phyloP scores from a whole-genome alignment of 2,329 filamentous ascomycete genomes.

The Myriosclerotinia duriaeana region DNA sequence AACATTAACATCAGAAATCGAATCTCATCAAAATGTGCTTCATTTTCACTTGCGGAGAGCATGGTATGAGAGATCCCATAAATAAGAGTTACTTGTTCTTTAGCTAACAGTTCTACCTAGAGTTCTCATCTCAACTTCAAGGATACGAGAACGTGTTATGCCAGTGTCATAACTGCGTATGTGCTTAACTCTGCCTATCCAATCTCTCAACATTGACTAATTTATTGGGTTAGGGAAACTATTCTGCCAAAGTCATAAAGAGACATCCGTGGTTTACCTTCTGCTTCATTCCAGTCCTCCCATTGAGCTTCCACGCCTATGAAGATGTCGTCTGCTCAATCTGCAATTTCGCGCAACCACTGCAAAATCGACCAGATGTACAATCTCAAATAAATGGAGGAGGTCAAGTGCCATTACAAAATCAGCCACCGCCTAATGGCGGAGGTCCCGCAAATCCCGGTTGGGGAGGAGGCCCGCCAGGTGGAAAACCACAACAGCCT shows the following conservation, averaged over 20 bases:
- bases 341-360: slow-evolving; percentile 72
- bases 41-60: slow-evolving; percentile 38
- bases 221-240: slow-evolving; percentile 52
- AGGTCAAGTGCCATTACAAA: slow-evolving; percentile 35
- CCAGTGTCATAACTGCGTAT: slow-evolving; percentile 62
- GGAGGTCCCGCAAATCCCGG: slow-evolving; percentile 29
- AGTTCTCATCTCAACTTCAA: slow-evolving; percentile 42
- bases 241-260: slow-evolving; percentile 59
- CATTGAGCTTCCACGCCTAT: slow-evolving; percentile 66
- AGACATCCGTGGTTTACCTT: slow-evolving; percentile 74
- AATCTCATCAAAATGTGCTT: slow-evolving; percentile 25
- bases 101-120: slow-evolving; percentile 31
- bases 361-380: slow-evolving; percentile 46
- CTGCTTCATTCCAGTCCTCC: slow-evolving; percentile 73
- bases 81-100: not conserved
- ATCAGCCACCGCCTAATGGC: slow-evolving; percentile 25
- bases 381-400: slow-evolving; percentile 34
- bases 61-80: slow-evolving; percentile 34
- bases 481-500: slow-evolving; percentile 34
- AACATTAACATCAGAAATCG: slow-evolving; percentile 11
- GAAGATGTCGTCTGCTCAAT: slow-evolving; percentile 71
- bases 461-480: slow-evolving; percentile 34
- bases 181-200: slow-evolving; percentile 15
- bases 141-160: slow-evolving; percentile 62
- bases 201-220: not conserved